Base-by-base conservation (phyloP, 163 green algal genomes). In the Chloromonas sp. region DNA sequence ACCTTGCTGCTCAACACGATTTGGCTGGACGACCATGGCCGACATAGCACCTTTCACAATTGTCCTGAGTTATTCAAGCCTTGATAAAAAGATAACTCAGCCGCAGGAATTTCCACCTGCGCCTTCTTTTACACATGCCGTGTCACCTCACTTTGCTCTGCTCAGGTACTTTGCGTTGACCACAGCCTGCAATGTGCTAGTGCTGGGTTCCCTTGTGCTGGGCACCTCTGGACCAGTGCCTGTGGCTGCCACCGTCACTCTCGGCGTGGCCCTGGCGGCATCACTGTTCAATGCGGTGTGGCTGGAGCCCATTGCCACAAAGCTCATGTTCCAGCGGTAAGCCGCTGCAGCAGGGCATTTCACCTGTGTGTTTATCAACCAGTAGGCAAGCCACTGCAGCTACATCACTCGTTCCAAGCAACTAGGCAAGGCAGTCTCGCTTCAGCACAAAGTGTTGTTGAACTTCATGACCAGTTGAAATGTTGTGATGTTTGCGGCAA, bases 291-390 rank as follows among this genome's bases (percentile, higher is more conserved):
- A 89, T 85, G 87, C 81, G 83, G 78, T 91, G 61, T 78, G 14
- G 1, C 3, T 91, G 2, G 87, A 91, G 84, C 87, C 87, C 58
- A 57, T 83, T 57, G 83, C 81, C 77, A 91, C 87, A 0, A 76
- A 58, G 13, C 85, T 91, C 59, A 91, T 91, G 87, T 88, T 91
- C 66, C 61, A 89, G 85, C 83, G 87, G 87, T 91, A 80, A 3
- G 83, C 36, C 36, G 36, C 36, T 36, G 36, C 36, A 36, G 36
- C 36, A 36, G 36, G 36, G 36, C 36, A 36, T 36, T 36, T 36
- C 36, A 36, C 36, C 36, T 36, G 36, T 36, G 36, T 36, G 36
- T 36, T 36, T 36, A 36, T 36, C 36, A 36, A 36, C 36, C 60
- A 58, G 57, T 82, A 81, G 76, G 14, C 76, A 60, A 15, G 14